Percentiles rank a stretch among this genome's conserved stretches.
phyloP scores from a whole-genome alignment of 129 eudicot species.

The Gnaphalium uliginosum region DNA sequence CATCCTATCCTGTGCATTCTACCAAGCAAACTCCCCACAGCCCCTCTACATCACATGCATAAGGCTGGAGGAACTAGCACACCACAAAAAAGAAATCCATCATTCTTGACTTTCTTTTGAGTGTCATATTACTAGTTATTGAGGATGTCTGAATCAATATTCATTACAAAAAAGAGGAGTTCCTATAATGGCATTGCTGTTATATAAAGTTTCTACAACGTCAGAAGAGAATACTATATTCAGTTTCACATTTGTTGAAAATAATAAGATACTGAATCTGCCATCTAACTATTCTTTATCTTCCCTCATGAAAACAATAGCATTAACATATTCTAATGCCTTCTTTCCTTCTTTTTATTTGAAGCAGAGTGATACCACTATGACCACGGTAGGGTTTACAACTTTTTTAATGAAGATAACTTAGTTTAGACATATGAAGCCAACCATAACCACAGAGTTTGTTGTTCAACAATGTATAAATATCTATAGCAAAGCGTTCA shows the following conservation, averaged over 20 bases:
- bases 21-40: background rate
- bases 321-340: background rate
- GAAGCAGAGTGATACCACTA: background rate
- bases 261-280: background rate
- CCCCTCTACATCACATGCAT: background rate
- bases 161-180: background rate
- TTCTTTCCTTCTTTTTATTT: background rate
- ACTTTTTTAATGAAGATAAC: background rate
- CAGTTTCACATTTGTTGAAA: background rate
- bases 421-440: background rate
- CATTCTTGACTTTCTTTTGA: constrained; percentile 5
- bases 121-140: background rate
- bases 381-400: too few species aligned
- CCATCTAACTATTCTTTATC: background rate
- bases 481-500: background rate
- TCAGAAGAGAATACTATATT: background rate
- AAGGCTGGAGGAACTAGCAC: background rate
- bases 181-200: background rate
- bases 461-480: background rate
- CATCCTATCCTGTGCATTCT: background rate
- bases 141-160: background rate
- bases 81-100: background rate
- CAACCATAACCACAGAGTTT: background rate
- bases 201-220: background rate
- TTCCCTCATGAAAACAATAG: constrained; percentile 1